Conservation (phyloP, 192 early-diverging fungal genomes). For the Backusella psychrophila region DNA sequence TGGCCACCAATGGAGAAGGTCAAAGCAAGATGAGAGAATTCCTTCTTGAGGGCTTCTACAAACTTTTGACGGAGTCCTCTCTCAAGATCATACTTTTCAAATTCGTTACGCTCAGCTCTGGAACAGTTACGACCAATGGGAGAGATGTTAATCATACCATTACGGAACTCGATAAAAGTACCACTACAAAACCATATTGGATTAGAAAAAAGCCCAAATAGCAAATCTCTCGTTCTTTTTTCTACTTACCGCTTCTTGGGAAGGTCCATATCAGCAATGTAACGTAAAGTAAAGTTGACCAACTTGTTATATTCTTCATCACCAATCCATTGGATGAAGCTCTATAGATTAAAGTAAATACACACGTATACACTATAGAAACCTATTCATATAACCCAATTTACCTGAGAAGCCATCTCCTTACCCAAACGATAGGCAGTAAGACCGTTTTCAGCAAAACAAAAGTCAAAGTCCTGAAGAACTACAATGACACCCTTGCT, state of each 20-base stretch:
- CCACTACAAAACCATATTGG: constrained; percentile 55
- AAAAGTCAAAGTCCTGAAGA: constrained; percentile 87
- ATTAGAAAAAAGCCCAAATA: not conserved
- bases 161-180: constrained; percentile 97
- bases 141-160: constrained; percentile 99
- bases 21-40: constrained; percentile 83
- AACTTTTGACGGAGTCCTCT: constrained; percentile 81
- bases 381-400: not conserved
- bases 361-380: not conserved
- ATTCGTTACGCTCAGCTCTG: constrained; percentile 86
- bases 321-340: constrained; percentile 89
- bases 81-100: constrained; percentile 89
- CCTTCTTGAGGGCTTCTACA: constrained; percentile 73
- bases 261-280: constrained; percentile 93
- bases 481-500: constrained; percentile 41
- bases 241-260: constrained; percentile 85
- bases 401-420: constrained; percentile 66
- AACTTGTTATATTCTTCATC: constrained; percentile 92
- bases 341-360: constrained; percentile 50
- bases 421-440: constrained; percentile 84
- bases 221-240: not conserved
- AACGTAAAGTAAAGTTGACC: constrained; percentile 89
- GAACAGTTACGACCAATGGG: constrained; percentile 95
- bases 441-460: constrained; percentile 97
- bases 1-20: constrained; percentile 98